phyloP scores from a whole-genome alignment of 2,329 filamentous ascomycete species.

The Microdochium bolleyi region DNA sequence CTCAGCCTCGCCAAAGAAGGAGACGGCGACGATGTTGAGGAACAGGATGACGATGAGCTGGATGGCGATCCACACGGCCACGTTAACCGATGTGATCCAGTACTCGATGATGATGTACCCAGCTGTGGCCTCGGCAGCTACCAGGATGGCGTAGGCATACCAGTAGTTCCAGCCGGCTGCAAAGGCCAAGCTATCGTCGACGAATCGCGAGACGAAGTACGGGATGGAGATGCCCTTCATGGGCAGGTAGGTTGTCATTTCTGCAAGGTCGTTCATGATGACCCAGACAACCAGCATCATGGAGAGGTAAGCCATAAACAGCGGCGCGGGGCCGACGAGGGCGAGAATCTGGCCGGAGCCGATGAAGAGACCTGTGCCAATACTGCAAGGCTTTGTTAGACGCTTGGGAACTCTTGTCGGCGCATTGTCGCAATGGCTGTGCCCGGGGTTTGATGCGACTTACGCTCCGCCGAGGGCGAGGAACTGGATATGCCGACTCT shows the following conservation, averaged over 20 bases:
- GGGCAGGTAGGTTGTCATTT: conserved; percentile 47
- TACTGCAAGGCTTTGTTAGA: conserved; percentile 22
- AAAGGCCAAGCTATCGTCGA: conserved; percentile 48
- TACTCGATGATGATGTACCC: conserved; percentile 52
- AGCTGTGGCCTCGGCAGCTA: conserved; percentile 50
- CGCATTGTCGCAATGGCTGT: background rate
- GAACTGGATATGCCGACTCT: conserved; percentile 54
- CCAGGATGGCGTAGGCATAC: conserved; percentile 51
- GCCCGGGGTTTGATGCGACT: conserved; percentile 10
- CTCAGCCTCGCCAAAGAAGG: conserved; percentile 52
- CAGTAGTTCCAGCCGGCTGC: conserved; percentile 55
- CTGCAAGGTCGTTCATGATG: conserved; percentile 46
- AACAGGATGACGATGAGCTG: conserved; percentile 44
- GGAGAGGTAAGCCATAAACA: conserved; percentile 60
- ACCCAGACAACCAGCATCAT: conserved; percentile 47
- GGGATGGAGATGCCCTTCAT: conserved; percentile 49
- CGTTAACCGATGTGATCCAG: conserved; percentile 43
- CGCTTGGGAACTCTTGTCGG: background rate
- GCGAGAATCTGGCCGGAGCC: conserved; percentile 50
- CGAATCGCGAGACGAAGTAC: conserved; percentile 47
- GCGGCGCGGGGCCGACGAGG: conserved; percentile 52
- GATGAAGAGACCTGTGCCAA: conserved; percentile 58
- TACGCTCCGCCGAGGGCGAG: conserved; percentile 42
- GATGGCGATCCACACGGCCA: conserved; percentile 52
- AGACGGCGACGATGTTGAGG: conserved; percentile 49